Evolutionary conservation across 768 basidiomycete species (phyloP), one percentile per base, ranked within the genome.

Genomic region (Tylopilus plumbeoviolaceoides): DNA sequence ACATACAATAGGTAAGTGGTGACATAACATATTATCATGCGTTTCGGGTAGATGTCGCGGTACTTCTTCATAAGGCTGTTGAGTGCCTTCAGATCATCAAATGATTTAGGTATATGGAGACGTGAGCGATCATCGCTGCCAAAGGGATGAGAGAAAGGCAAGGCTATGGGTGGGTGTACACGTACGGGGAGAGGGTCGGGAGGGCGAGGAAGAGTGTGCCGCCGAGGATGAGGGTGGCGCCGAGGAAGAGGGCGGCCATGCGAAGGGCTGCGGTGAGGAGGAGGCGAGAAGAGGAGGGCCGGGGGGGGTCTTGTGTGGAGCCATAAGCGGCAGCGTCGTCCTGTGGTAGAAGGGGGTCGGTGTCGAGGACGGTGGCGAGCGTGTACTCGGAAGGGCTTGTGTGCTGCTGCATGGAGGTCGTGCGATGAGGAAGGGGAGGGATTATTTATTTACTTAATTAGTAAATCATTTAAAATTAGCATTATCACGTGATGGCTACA

Each of bases 1-100:
- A 95, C 94, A 97, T 60, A 95, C 94, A 97, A 98, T 61, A 98
- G 79, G 70, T 95, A 98, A 2, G 91, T 89, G 46, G 80, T 81
- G 54, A 92, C 82, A 72, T 91, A 98, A 69, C 91, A 95, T 30
- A 94, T 68, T 45, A 97, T 73, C 56, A 95, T 89, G 44, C 92
- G 82, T 69, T 78, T 82, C 4, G 91, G 92, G 67, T 93, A 91
- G 57, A 91, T 87, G 53, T 88, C 83, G 44, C 92, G 81, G 72
- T 98, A 98, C 67, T 95, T 95, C 78, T 92, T 93, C 36, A 94
- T 75, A 7, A 95, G 82, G 20, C 67, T 74, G 65, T 98, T 97
- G 47, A 98, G 79, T 7, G 81, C 84, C 64, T 98, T 85, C 11
- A 98, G 78, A 66, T 98, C 84, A 18, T 76, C 78, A 59, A 98